Evolutionary conservation across 2,329 filamentous ascomycete species (phyloP), one percentile per base, ranked within the genome.

Genomic region (Pyrenochaeta sp.): DNA sequence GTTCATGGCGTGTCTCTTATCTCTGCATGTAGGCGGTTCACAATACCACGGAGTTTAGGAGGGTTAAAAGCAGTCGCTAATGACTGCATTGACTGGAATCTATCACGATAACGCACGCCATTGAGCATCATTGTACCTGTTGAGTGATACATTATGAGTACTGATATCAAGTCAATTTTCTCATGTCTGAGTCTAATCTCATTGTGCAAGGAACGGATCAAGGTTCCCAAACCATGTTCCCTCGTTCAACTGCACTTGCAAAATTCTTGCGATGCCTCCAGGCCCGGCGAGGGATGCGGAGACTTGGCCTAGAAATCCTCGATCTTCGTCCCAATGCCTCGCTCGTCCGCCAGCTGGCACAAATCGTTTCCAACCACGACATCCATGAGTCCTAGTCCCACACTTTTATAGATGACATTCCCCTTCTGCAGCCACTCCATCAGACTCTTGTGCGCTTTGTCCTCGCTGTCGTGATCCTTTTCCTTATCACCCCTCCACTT

Each of bases 361-460:
- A 90, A 62, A 62, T 87, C 82, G 23, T 78, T 77, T 0, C 86
- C 87, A 5, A 88, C 84, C 2, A 87, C 83, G 31, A 90, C 75
- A 75, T 90, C 88, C 86, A 89, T 90, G 55, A 90, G 68, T 0
- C 87, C 87, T 49, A 90, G 71, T 0, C 88, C 88, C 2, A 90
- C 87, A 60, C 85, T 85, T 79, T 90, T 90, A 67, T 87, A 90
- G 30, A 90, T 84, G 0, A 90, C 83, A 68, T 89, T 87, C 0
- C 87, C 88, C 41, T 77, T 79, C 55, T 83, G 79, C 45, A 89
- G 66, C 86, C 87, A 90, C 31, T 86, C 82, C 35, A 78, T 77
- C 59, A 89, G 48, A 9, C 71, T 70, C 23, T 70, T 66, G 37
- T 76, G 71, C 7, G 72, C 75, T 43, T 75, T 73, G 3, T 77